Evolutionary conservation across 179 eudicot genomes (phyloP), one percentile per base, ranked within the genome.

Genomic region (Nepenthes alata): DNA sequence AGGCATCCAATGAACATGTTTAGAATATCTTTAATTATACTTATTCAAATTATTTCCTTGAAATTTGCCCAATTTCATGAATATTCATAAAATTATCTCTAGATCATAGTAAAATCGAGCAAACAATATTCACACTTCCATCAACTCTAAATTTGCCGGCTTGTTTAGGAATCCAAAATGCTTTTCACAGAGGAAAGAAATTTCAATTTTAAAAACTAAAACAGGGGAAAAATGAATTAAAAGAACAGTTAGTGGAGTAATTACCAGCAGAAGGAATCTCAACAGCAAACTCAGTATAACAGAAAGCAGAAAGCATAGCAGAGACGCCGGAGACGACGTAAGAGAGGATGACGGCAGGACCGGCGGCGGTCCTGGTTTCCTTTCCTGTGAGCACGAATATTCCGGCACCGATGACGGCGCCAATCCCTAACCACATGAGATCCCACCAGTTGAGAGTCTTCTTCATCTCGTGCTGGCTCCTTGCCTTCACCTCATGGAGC

Each of bases 371-470:
- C 36, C 51, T 70, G 2, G 80, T 78, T 35, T 67, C 83, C 2
- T 45, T 76, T 1, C 83, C 83, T 0, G 78, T 76, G 6, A 79
- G 71, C 3, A 79, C 83, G 11, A 76, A 79, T 10, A 79, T 70
- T 6, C 83, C 83, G 5, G 82, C 73, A 3, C 82, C 82, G n/a
- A 78, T 71, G 1, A 78, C 74, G 0, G 76, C 68, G 2, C 82
- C 82, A 11, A 78, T 60, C 3, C 82, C 78, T 12, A 74, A 78
- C 78, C 82, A 78, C 37, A 71, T 74, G 0, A 78, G 64, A 55
- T 78, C 82, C 78, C 78, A 74, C 76, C 82, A 71, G 6, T 34
- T 68, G n/a, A 78, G 55, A 0, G 65, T 50, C 52, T 60, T 71
- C 60, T 65, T 74, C 82, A 78, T 78, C 11, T 67, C 72, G 35